Percentiles rank a stretch among this genome's conserved stretches.
Conservation (phyloP, 2,329 filamentous ascomycete species). For the Pseudodiploospora longispora region DNA sequence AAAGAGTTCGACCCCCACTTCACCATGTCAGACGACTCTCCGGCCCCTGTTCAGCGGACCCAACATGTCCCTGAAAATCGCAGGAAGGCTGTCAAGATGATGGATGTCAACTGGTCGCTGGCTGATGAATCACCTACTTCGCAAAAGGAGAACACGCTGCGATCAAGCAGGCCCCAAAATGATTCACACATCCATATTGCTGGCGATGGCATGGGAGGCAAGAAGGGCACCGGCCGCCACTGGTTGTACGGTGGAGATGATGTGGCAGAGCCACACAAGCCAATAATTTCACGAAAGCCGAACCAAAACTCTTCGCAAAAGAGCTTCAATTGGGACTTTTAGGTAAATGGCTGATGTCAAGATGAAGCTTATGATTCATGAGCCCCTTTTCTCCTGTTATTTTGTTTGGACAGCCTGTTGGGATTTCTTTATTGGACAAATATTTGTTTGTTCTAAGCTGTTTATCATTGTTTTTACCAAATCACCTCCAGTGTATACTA, state of each 20-base stretch:
- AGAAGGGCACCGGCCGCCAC: conserved; percentile 41
- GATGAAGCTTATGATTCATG: conserved; percentile 27
- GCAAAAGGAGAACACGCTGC: conserved; percentile 35
- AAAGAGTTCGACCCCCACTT: conserved; percentile 77
- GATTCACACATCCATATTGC: conserved; percentile 32
- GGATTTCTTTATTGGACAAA: too few species aligned
- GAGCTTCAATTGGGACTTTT: conserved; percentile 42
- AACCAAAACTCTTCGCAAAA: conserved; percentile 21
- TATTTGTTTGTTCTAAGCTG: not conserved
- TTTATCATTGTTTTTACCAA: too few species aligned
- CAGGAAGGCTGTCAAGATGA: conserved; percentile 64
- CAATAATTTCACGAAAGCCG: conserved; percentile 28
- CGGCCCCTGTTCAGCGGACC: conserved; percentile 34
- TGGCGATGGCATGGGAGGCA: conserved; percentile 59
- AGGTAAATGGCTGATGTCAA: conserved; percentile 18
- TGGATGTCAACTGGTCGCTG: conserved; percentile 56
- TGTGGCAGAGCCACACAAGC: conserved; percentile 30
- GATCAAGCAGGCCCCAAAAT: conserved; percentile 9
- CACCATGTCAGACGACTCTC: conserved; percentile 61
- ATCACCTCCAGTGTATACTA: too few species aligned
- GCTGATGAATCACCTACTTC: conserved; percentile 46
- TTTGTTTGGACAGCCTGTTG: conserved; percentile 7
- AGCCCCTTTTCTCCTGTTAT: conserved; percentile 11
- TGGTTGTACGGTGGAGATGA: conserved; percentile 53
- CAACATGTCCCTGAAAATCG: conserved; percentile 48